A percentile compares a stretch with the other conserved stretches of the same genome.
phyloP scores from a whole-genome alignment of 2,329 filamentous ascomycete genomes.

The Pseudopithomyces maydicus region DNA sequence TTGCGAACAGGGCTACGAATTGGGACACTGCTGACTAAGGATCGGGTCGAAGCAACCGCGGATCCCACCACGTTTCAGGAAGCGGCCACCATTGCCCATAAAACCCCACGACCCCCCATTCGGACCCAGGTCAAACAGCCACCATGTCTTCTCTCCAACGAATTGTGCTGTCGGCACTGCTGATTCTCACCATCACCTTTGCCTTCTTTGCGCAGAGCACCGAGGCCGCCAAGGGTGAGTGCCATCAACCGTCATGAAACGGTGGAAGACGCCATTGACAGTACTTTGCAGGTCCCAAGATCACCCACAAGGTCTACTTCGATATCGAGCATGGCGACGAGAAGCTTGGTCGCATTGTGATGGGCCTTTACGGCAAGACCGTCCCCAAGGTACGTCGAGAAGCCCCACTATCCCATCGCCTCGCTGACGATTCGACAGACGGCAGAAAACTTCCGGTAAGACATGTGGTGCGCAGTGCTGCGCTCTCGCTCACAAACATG shows the following conservation, averaged over 20 bases:
- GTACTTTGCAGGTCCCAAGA: conserved; percentile 72
- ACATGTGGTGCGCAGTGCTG: neutral
- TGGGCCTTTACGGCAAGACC: conserved; percentile 87
- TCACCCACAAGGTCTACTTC: conserved; percentile 93
- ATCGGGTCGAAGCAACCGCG: conserved; percentile 16
- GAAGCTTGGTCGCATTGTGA: conserved; percentile 73
- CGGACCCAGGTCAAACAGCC: conserved; percentile 26
- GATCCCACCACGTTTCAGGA: conserved; percentile 39
- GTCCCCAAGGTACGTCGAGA: conserved; percentile 67
- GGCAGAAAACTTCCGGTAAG: conserved; percentile 66
- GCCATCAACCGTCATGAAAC: neutral
- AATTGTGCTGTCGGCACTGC: conserved; percentile 71
- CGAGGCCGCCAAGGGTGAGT: conserved; percentile 47
- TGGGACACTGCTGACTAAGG: conserved; percentile 25
- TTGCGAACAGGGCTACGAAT: conserved; percentile 13
- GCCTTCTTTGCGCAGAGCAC: conserved; percentile 42
- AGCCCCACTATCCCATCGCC: neutral
- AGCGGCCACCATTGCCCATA: conserved; percentile 24
- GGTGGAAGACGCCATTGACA: neutral
- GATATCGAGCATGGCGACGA: conserved; percentile 80
- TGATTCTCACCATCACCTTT: conserved; percentile 71
- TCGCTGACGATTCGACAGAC: conserved; percentile 52
- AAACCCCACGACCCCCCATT: conserved; percentile 27
- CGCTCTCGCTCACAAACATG: conserved; percentile 36
- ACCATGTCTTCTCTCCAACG: conserved; percentile 78